Percentiles rank a stretch among this genome's conserved stretches.
These are phyloP conservation scores for Moricandia moricandioides DNA, from an alignment of 345 rosid species.

Conservation along the genomic window DNA sequence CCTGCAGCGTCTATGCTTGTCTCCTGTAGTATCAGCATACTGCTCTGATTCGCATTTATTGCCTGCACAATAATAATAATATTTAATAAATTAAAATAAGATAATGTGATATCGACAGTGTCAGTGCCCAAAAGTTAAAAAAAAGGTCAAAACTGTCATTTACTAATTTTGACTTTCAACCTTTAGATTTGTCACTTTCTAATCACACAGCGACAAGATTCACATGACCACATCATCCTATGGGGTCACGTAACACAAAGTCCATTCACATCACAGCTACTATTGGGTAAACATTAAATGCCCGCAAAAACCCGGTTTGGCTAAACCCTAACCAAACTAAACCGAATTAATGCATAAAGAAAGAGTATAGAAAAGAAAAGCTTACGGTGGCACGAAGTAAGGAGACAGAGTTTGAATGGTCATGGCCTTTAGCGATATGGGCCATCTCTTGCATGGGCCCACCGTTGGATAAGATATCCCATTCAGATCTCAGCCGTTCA, in stretches of 20 bases:
- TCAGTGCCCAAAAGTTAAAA: background rate
- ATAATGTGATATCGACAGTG: slow-evolving; percentile 1
- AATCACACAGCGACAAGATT: slow-evolving; percentile 40
- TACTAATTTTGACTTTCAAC: slow-evolving; percentile 57
- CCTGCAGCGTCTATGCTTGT: slow-evolving; percentile 93
- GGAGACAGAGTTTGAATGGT: slow-evolving; percentile 93
- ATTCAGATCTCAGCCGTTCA: slow-evolving; percentile 81
- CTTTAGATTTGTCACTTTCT: slow-evolving; percentile 37
- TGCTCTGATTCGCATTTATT: slow-evolving; percentile 83
- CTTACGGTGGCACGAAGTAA: slow-evolving; percentile 84
- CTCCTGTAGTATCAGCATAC: slow-evolving; percentile 95
- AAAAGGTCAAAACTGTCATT: slow-evolving; percentile 49
- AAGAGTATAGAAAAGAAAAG: background rate
- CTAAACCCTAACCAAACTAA: background rate
- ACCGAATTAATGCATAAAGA: background rate
- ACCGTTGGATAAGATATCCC: slow-evolving; percentile 80
- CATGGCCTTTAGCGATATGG: slow-evolving; percentile 91
- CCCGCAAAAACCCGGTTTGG: background rate
- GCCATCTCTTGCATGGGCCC: slow-evolving; percentile 64
- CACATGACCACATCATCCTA: slow-evolving; percentile 21
- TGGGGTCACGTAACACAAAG: slow-evolving; percentile 31
- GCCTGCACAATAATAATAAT: slow-evolving; percentile 45
- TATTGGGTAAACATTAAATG: background rate
- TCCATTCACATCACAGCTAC: slow-evolving; percentile 16
- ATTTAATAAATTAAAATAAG: background rate